Base-by-base conservation (phyloP, 106 monocot species). In the Allium fistulosum region DNA sequence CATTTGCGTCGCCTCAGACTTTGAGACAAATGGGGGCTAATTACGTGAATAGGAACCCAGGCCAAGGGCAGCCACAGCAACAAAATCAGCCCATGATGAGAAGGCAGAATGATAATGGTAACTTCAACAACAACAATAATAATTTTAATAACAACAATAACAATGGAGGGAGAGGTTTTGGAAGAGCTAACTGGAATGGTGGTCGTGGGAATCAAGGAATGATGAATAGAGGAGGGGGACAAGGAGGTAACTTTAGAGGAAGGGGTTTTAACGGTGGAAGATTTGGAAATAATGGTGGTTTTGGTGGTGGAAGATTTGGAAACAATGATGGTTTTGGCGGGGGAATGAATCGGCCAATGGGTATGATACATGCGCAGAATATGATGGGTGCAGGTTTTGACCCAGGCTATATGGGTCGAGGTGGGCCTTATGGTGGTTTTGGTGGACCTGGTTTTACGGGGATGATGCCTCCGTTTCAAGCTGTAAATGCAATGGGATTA, bases 361-460 rank as follows among this genome's bases (percentile, higher is more conserved):
- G 78, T 9, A 51, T 88, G 65, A 79, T 88, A 74, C 72, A 88
- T n/a, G 84, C 80, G 6, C 78, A 78, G n/a, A 62, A 58, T 46
- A 80, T 87, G 80, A 63, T 88, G 69, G 76, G 78, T 17, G 70
- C 62, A 18, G 81, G 80, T 6, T 88, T 88, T 71, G 87, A 88
- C 67, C 87, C 87, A 10, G 81, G 80, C 6, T 74, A 56, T 59
- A 88, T 88, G 87, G 88, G 81, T 11, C 64, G 83, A 13, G 76
- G 75, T 45, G 84, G 71, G 68, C 78, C 75, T 49, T 88, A 72
- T 76, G 88, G 76, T 17, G 87, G 84, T 8, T 88, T 88, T 61
- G 7, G 81, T 12, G 84, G 53, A 37, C 73, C 81, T 48, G 81
- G 61, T 68, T 88, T 83, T 69, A 75, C 87, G 0, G 87, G 87